Conservation (phyloP, 805 yeast genomes). For the Debaryomyces castellii region DNA sequence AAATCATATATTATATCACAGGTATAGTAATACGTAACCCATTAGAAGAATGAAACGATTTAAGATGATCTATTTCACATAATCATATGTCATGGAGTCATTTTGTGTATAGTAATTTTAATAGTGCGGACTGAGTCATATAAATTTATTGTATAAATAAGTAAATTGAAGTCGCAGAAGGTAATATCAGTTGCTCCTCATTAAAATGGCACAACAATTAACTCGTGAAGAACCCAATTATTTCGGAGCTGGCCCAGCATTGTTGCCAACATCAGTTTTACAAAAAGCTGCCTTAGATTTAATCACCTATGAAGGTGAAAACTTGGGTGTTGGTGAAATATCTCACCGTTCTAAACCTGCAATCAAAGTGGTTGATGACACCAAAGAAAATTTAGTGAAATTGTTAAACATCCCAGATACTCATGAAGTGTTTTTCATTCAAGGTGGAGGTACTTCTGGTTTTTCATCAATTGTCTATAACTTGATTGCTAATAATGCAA, state of each 20-base stretch:
- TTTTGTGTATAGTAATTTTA: background rate
- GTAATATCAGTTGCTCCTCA: background rate
- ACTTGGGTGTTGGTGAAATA: constrained; percentile 92
- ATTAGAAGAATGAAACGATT: background rate
- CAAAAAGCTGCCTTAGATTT: constrained; percentile 87
- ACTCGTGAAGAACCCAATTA: constrained; percentile 74
- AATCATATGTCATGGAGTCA: background rate
- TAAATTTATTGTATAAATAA: background rate
- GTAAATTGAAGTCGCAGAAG: background rate
- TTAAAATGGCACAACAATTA: constrained; percentile 18
- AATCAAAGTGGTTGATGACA: constrained; percentile 66
- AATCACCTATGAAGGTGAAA: constrained; percentile 63
- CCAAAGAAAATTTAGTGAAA: constrained; percentile 65
- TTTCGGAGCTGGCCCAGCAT: constrained; percentile 99
- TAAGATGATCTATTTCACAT: background rate
- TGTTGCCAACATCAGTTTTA: constrained; percentile 78
- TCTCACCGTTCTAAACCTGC: constrained; percentile 93
- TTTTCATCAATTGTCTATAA: constrained; percentile 87
- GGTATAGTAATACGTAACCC: constrained; percentile 22
- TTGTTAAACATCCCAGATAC: constrained; percentile 81
- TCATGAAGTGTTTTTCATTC: constrained; percentile 91
- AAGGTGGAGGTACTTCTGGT: constrained; percentile 98
- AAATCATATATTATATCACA: constrained; percentile 60
- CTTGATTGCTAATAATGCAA: constrained; percentile 70
- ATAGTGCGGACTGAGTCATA: background rate